phyloP scores from a whole-genome alignment of 176 grass and related monocot species.

The Eleusine indica region DNA sequence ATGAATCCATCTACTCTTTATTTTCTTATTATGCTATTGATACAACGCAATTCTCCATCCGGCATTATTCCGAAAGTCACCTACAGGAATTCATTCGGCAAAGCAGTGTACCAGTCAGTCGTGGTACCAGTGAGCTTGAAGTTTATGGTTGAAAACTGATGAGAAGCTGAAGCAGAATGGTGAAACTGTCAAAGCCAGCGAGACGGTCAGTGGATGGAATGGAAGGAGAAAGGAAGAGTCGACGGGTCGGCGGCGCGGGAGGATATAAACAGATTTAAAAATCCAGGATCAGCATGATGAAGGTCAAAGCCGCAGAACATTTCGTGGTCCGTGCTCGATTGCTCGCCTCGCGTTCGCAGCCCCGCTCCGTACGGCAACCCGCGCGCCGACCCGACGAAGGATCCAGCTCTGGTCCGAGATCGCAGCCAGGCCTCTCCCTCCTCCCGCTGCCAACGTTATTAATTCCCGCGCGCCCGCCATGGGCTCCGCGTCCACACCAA shows the following conservation, averaged over 20 bases:
- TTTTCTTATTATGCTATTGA: no score
- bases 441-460: background rate
- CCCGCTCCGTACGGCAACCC: slow-evolving; percentile 35
- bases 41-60: no score
- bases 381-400: background rate
- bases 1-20: no score
- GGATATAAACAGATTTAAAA: background rate
- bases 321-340: slow-evolving; percentile 44
- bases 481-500: slow-evolving; percentile 28
- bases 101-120: no score
- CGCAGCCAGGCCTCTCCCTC: no score
- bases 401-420: no score
- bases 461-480: slow-evolving; percentile 5
- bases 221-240: background rate
- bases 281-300: background rate
- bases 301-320: slow-evolving; percentile 48
- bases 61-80: background rate
- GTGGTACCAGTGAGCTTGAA: background rate
- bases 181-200: slow-evolving; percentile 30
- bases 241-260: background rate
- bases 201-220: background rate
- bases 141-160: background rate
- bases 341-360: background rate
- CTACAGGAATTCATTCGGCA: background rate
- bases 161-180: background rate